Evolutionary conservation across 805 yeast species (phyloP).

Genomic region (Kodamaea fukazawae): DNA sequence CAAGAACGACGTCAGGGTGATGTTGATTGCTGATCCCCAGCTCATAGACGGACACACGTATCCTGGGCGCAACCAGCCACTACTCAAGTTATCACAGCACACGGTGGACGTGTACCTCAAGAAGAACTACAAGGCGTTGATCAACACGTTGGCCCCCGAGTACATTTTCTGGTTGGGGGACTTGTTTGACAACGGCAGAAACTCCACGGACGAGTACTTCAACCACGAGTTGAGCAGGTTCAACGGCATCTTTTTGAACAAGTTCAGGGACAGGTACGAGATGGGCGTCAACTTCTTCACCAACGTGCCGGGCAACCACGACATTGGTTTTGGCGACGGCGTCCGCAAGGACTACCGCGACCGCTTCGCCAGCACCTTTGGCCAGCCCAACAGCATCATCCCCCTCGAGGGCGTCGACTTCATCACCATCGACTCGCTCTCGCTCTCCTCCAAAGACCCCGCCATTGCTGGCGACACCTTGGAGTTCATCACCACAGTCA

Average conservation of each 20-base stretch:
- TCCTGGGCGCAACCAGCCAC: constrained; percentile 33
- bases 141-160: constrained; percentile 32
- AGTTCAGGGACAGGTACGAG: constrained; percentile 9
- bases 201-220: constrained; percentile 30
- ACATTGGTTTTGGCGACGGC: constrained; percentile 26
- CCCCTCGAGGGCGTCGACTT: constrained; percentile 32
- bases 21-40: constrained; percentile 45
- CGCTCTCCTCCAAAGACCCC: constrained; percentile 15
- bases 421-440: constrained; percentile 20
- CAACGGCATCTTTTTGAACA: constrained; percentile 26
- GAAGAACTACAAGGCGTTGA: constrained; percentile 35
- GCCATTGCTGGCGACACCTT: constrained; percentile 13
- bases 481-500: constrained; percentile 13
- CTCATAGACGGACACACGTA: constrained; percentile 44
- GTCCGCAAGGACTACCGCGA: constrained; percentile 22
- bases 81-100: constrained; percentile 36
- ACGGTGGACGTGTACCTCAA: constrained; percentile 40
- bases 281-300: constrained; percentile 28
- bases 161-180: constrained; percentile 42
- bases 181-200: constrained; percentile 42
- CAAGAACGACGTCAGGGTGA: constrained; percentile 23
- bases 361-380: constrained; percentile 33
- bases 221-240: constrained; percentile 29
- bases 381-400: constrained; percentile 26
- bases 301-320: constrained; percentile 32